phyloP scores from a whole-genome alignment of 1,284 basidiomycete species.

The Puccinia polysora region DNA sequence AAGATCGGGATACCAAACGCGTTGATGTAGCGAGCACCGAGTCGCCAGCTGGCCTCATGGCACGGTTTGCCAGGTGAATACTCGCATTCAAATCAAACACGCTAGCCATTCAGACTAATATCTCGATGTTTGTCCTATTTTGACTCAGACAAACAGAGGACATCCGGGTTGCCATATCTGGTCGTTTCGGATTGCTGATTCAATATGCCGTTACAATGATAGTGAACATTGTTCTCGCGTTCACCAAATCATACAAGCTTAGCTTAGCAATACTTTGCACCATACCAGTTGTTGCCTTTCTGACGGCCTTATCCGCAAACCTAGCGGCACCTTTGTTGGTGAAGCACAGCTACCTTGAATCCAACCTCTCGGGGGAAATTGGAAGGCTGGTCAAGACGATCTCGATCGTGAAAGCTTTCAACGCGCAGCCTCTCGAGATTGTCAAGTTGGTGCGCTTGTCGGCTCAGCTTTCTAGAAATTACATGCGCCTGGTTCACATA shows the following conservation, averaged over 20 bases:
- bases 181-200: slow-evolving; percentile 69
- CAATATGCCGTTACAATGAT: slow-evolving; percentile 76
- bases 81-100: not conserved
- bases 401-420: slow-evolving; percentile 91
- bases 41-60: slow-evolving; percentile 88
- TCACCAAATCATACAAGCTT: slow-evolving; percentile 72
- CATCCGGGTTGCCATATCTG: slow-evolving; percentile 74
- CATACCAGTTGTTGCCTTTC: slow-evolving; percentile 65
- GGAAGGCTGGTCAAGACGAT: slow-evolving; percentile 75
- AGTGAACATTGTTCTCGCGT: slow-evolving; percentile 73
- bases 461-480: slow-evolving; percentile 57
- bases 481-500: slow-evolving; percentile 60
- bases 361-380: slow-evolving; percentile 69
- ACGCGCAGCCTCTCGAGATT: slow-evolving; percentile 67
- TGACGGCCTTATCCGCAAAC: slow-evolving; percentile 57
- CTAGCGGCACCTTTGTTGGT: slow-evolving; percentile 60
- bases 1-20: slow-evolving; percentile 56
- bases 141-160: slow-evolving; percentile 83
- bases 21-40: slow-evolving; percentile 1
- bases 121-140: not conserved
- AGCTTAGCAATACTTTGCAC: slow-evolving; percentile 86
- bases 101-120: not conserved
- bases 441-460: slow-evolving; percentile 58
- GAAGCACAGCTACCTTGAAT: slow-evolving; percentile 65
- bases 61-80: slow-evolving; percentile 78